Base-by-base conservation (phyloP, 1,139 yeast species). In the Candida sojae region DNA sequence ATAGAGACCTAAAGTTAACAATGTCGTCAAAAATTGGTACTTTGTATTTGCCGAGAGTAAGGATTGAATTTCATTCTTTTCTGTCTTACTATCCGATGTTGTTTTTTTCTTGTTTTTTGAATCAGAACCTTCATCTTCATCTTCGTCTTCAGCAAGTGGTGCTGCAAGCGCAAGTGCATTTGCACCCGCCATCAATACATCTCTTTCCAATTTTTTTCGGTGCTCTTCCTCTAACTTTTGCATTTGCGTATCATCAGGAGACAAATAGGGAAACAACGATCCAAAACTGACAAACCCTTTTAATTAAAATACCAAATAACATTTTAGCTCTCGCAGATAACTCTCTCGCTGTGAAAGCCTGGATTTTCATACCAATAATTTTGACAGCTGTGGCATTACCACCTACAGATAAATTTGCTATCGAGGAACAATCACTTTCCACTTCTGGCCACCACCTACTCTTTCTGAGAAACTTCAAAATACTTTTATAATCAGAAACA, bases 131-230 rank as follows among this genome's bases (percentile, higher is more conserved):
- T 52, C 62, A 6, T 45, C 52, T 10, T 52, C 62, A 6, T 75
- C 82, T 13, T 81, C 86, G 23, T 86, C 96, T 44, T 84, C 86
- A 5, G 78, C 75, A 43, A 92, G 70, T 0, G 97, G 96, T 6
- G 96, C 95, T 3, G 97, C 96, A 56, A 90, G 65, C 0, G 97
- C 95, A 46, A 92, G 69, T 0, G 96, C 96, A 52, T 87, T 88
- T 0, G 90, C 87, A 26, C 82, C 80, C 0, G 95, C 87, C 52
- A 76, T 73, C 56, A 77, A 74, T 0, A 87, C 84, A 48, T 83
- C 79, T 12, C 82, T 82, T n/a, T 84, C 84, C 56, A 87, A 62
- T 23, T 77, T 73, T 28, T 72, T 71, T 35, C 80, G 75, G 63
- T 82, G 80, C 5, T 66, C 64, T 1, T 65, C 66, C 44, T 82